These are phyloP conservation scores for Stevia rebaudiana DNA, from an alignment of 140 eudicot genomes.

Conservation along the genomic window DNA sequence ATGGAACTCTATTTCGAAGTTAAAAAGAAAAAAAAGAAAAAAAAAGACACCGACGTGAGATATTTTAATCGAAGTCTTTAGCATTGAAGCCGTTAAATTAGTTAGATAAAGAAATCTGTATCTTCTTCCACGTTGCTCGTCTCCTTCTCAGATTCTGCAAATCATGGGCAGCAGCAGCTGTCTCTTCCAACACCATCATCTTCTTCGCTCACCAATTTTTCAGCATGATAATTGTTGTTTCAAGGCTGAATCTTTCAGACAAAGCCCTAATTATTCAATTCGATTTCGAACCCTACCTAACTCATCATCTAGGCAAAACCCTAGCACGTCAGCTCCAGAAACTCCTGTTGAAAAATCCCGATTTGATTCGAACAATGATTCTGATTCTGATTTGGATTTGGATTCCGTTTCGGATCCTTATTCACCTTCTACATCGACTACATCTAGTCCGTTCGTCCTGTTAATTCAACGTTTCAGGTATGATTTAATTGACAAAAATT, in stretches of 20 bases:
- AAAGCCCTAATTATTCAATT: slow-evolving; percentile 13
- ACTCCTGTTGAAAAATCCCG: slow-evolving; percentile 12
- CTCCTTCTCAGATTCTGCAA: slow-evolving; percentile 16
- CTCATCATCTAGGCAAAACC: slow-evolving; percentile 38
- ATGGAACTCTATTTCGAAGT: no score
- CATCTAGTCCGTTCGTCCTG: slow-evolving; percentile 12
- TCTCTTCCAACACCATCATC: slow-evolving; percentile 12
- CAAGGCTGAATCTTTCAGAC: slow-evolving; percentile 14
- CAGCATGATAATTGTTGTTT: slow-evolving; percentile 21
- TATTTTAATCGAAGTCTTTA: slow-evolving; percentile 12
- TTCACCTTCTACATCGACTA: slow-evolving; percentile 8
- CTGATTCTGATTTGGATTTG: background rate
- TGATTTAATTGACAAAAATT: background rate
- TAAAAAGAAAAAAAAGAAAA: no score
- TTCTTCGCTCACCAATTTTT: slow-evolving; percentile 4
- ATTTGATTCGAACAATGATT: slow-evolving; percentile 14
- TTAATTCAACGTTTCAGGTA: slow-evolving; percentile 39
- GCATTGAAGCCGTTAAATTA: slow-evolving; percentile 26
- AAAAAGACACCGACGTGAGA: slow-evolving; percentile 4
- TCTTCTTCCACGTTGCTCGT: slow-evolving; percentile 11
- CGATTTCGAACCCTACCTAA: slow-evolving; percentile 28
- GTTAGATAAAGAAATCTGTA: slow-evolving; percentile 25
- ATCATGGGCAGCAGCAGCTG: slow-evolving; percentile 22
- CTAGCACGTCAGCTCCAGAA: slow-evolving; percentile 26
- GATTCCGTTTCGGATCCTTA: background rate